A percentile compares a stretch with the other conserved stretches of the same genome.
Conservation (phyloP, 768 basidiomycete species). For the Clathrus columnatus region DNA sequence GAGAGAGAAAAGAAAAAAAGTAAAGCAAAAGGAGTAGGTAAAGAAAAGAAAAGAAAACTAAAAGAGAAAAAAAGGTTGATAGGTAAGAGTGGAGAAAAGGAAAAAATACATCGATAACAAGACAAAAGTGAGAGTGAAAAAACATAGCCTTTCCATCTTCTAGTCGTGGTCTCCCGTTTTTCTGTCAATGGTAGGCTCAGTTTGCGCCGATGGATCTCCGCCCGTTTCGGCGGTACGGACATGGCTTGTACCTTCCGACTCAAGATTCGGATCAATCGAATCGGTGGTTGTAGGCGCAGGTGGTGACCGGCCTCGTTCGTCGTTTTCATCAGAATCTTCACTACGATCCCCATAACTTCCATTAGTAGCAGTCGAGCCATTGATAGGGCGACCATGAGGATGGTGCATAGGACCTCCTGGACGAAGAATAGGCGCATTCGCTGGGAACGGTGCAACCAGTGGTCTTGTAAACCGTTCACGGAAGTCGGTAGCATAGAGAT, state of each 20-base stretch:
- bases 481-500: slow-evolving; percentile 39
- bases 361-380: slow-evolving; percentile 6
- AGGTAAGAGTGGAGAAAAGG: too few species aligned
- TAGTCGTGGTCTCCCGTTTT: background rate
- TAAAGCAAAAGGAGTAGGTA: background rate
- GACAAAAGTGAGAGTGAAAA: too few species aligned
- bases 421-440: slow-evolving; percentile 6
- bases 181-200: background rate
- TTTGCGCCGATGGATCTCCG: background rate
- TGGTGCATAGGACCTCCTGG: background rate
- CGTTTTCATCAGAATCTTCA: slow-evolving; percentile 2
- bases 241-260: slow-evolving; percentile 9
- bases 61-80: too few species aligned
- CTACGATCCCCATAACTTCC: slow-evolving; percentile 4
- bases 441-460: slow-evolving; percentile 53
- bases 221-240: background rate
- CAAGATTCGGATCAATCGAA: slow-evolving; percentile 7
- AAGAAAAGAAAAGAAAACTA: background rate
- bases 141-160: too few species aligned
- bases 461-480: slow-evolving; percentile 59
- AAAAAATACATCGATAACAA: background rate
- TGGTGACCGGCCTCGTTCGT: background rate
- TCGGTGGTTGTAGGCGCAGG: background rate
- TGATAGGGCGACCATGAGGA: background rate
- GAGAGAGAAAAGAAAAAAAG: too few species aligned